A percentile compares a stretch with the other conserved stretches of the same genome.
phyloP scores from a whole-genome alignment of 2,329 filamentous ascomycete genomes.

The Penicillium sp. region DNA sequence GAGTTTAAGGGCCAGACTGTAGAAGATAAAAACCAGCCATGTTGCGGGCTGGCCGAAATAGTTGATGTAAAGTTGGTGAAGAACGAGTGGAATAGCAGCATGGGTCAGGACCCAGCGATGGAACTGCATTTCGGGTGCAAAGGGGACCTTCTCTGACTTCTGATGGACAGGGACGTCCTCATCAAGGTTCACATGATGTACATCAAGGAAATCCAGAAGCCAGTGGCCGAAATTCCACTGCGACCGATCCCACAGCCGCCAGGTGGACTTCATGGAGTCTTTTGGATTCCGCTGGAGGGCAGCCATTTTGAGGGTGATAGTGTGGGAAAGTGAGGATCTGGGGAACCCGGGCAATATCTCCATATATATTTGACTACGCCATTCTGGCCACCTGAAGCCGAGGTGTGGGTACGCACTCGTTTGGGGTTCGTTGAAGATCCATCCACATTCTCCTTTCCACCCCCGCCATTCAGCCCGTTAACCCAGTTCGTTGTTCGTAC shows the following conservation, averaged over 20 bases:
- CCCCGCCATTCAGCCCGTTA: not conserved
- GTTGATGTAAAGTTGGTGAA: slow-evolving; percentile 42
- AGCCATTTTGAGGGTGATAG: slow-evolving; percentile 4
- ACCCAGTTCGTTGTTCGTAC: not conserved
- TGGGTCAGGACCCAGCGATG: slow-evolving; percentile 48
- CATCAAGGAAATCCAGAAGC: slow-evolving; percentile 36
- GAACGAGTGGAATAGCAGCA: slow-evolving; percentile 40
- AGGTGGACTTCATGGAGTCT: slow-evolving; percentile 50
- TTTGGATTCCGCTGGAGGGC: slow-evolving; percentile 24
- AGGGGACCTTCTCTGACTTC: slow-evolving; percentile 49
- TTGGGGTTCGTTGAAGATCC: not conserved
- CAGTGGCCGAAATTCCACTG: slow-evolving; percentile 39
- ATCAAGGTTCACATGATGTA: slow-evolving; percentile 34
- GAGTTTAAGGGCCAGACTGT: slow-evolving; percentile 43
- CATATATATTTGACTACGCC: slow-evolving; percentile 2
- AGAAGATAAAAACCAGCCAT: slow-evolving; percentile 39
- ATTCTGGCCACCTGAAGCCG: slow-evolving; percentile 3
- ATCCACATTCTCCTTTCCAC: not conserved
- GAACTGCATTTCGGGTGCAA: slow-evolving; percentile 38
- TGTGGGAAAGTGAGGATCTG: not conserved
- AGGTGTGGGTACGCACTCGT: slow-evolving; percentile 5
- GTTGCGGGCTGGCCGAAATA: slow-evolving; percentile 36
- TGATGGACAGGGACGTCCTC: slow-evolving; percentile 40
- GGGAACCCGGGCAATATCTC: not conserved
- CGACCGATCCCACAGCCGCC: slow-evolving; percentile 33